A percentile compares a stretch with the other conserved stretches of the same genome.
phyloP scores from a whole-genome alignment of 2,329 filamentous ascomycete genomes.

The Trichoderma oligosporum region DNA sequence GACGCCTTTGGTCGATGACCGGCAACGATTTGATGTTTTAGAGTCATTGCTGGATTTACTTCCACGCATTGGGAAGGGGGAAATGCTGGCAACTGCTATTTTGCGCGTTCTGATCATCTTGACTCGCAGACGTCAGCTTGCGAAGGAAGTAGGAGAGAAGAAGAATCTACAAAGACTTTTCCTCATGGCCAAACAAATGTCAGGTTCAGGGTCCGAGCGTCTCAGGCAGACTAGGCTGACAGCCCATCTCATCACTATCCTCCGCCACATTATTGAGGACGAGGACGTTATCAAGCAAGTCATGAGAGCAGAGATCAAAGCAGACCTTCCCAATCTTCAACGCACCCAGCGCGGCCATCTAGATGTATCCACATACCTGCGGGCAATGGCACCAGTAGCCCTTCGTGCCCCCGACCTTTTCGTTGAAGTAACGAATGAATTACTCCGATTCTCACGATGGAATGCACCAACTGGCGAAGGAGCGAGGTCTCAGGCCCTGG shows the following conservation, averaged over 20 bases:
- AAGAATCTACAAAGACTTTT: slow-evolving; percentile 87
- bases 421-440: slow-evolving; percentile 80
- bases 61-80: slow-evolving; percentile 82
- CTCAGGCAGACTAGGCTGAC: slow-evolving; percentile 55
- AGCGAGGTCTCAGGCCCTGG: slow-evolving; percentile 35
- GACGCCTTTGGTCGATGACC: slow-evolving; percentile 53
- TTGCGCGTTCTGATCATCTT: slow-evolving; percentile 82
- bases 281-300: slow-evolving; percentile 86
- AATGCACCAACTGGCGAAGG: slow-evolving; percentile 35
- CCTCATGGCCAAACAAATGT: slow-evolving; percentile 90
- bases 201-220: slow-evolving; percentile 70
- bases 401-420: slow-evolving; percentile 82
- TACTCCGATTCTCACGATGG: slow-evolving; percentile 69
- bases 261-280: slow-evolving; percentile 92
- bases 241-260: slow-evolving; percentile 72
- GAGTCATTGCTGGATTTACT: slow-evolving; percentile 77
- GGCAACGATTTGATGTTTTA: slow-evolving; percentile 69
- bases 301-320: slow-evolving; percentile 83
- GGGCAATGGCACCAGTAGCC: slow-evolving; percentile 72
- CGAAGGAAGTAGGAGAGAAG: slow-evolving; percentile 75
- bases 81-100: slow-evolving; percentile 76
- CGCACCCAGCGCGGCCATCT: slow-evolving; percentile 49
- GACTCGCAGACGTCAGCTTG: slow-evolving; percentile 72
- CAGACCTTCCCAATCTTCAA: slow-evolving; percentile 62
- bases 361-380: slow-evolving; percentile 70